Base-by-base conservation (phyloP, 2,329 filamentous ascomycete genomes). In the Zymoseptoria passerinii region DNA sequence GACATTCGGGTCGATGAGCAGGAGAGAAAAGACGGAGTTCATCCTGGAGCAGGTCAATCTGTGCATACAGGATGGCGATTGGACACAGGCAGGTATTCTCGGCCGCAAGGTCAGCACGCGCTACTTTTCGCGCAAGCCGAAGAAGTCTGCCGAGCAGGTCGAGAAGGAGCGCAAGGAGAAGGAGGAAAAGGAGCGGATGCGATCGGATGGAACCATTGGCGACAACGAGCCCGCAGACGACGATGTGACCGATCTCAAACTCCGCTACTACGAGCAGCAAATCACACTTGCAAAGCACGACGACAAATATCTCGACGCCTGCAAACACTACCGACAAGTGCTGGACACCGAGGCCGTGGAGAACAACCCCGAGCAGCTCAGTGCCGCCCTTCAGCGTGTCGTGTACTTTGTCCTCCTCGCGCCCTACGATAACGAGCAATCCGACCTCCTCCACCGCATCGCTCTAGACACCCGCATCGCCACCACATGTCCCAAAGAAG, bases 331-430 rank as follows among this genome's bases (percentile, higher is more conserved):
- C 79, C 83, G 94, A 73, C 92, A 97, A 73, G 92, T 99, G 4
- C 78, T 99, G 61, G 92, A 99, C 72, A 99, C 95, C 0, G 91
- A 96, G 74, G 90, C 92, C 2, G 91, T 99, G 4, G 90, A 97
- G 76, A 85, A 95, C 66, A 91, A 96, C 72, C 83, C 90, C 7
- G 80, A 86, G 62, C 91, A 95, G 76, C 84, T 97, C 62, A 88
- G 86, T 68, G 88, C 90, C 5, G 85, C 91, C 18, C 83, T 99
- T 50, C 91, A 96, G 78, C 86, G 94, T 70, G 91, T 97, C 73
- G 92, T 97, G 76, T 97, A 95, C 82, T 99, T 95, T 75, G 86
- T 96, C 73, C 94, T 97, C 65, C 88, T 99, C 54, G 89, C 94
- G 7, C 92, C 94, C 7, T 91, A 97, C 76, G 92, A 99, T 78